Percentiles rank a stretch among this genome's conserved stretches.
These are phyloP conservation scores for Salpingoeca rosetta DNA, from an alignment of 78 protist genomes.

Conservation along the genomic window DNA sequence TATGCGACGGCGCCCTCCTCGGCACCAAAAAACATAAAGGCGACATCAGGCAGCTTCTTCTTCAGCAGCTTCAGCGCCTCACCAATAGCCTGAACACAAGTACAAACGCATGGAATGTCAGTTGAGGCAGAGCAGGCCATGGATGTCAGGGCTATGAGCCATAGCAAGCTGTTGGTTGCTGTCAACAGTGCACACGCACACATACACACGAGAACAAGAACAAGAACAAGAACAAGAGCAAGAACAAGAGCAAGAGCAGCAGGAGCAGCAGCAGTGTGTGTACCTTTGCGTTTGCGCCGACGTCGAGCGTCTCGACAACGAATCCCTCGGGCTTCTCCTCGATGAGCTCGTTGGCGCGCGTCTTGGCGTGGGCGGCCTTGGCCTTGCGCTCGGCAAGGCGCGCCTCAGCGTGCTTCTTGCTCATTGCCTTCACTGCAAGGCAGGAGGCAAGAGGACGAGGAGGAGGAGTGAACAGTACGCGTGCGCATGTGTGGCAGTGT, in stretches of 20 bases:
- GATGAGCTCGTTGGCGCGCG: not conserved
- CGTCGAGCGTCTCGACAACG: not conserved
- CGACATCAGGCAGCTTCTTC: not conserved
- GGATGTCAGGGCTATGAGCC: not conserved
- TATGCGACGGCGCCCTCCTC: not conserved
- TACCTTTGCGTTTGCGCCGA: conserved; percentile 3
- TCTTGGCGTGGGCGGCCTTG: not conserved
- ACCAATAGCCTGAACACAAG: not conserved
- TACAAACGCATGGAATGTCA: no score
- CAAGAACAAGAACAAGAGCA: no score
- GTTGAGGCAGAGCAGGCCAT: not conserved
- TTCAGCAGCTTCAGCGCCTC: not conserved
- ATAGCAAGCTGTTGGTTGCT: not conserved
- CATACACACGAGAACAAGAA: not conserved
- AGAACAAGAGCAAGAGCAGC: no score
- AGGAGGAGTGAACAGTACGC: not conserved
- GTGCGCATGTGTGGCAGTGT: not conserved
- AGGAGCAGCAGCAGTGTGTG: not conserved
- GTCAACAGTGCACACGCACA: not conserved
- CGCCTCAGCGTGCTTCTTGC: not conserved
- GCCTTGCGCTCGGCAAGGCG: not conserved
- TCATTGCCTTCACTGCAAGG: not conserved
- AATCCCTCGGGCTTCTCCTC: not conserved
- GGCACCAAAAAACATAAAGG: not conserved
- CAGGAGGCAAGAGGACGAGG: no score